A percentile compares a stretch with the other conserved stretches of the same genome.
Conservation (phyloP, 2,329 filamentous ascomycete species). For the Gaeumannomyces sp. region DNA sequence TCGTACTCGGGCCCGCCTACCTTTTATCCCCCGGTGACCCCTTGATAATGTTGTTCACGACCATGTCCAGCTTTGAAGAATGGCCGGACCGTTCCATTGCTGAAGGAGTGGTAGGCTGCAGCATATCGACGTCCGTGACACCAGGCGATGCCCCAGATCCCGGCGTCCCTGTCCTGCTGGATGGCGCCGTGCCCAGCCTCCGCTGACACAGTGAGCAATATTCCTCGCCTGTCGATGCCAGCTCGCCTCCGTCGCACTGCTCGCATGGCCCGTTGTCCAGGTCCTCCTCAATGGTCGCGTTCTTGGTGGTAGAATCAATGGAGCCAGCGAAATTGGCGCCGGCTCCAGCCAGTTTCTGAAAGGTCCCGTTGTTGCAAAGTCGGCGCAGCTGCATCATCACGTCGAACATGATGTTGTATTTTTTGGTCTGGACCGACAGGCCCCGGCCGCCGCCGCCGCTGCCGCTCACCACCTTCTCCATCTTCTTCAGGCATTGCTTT, state of each 20-base stretch:
- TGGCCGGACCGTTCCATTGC: conserved; percentile 15
- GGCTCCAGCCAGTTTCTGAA: conserved; percentile 31
- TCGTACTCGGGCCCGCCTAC: too few relatives aligned
- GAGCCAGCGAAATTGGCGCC: conserved; percentile 17
- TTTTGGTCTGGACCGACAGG: conserved; percentile 18
- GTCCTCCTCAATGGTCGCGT: background rate
- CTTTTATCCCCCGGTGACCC: conserved; percentile 19
- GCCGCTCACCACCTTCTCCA: conserved; percentile 1
- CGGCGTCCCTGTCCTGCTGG: conserved; percentile 10
- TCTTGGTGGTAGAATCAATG: conserved; percentile 20
- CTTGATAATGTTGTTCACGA: conserved; percentile 25
- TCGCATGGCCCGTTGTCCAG: conserved; percentile 12
- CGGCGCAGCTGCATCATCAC: conserved; percentile 31
- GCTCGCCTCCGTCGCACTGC: conserved; percentile 7
- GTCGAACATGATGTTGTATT: conserved; percentile 30
- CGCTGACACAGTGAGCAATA: conserved; percentile 27
- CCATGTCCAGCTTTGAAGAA: conserved; percentile 27
- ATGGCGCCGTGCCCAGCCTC: conserved; percentile 10
- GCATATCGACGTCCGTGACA: background rate
- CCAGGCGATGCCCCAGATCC: conserved; percentile 21
- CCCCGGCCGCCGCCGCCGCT: background rate
- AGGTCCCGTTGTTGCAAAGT: conserved; percentile 44
- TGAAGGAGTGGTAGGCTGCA: background rate
- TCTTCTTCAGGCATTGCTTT: background rate
- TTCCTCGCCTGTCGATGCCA: conserved; percentile 20